Evolutionary conservation across 805 yeast species (phyloP), one percentile per base, ranked within the genome.

Genomic region (Myxozyma sirexii): DNA sequence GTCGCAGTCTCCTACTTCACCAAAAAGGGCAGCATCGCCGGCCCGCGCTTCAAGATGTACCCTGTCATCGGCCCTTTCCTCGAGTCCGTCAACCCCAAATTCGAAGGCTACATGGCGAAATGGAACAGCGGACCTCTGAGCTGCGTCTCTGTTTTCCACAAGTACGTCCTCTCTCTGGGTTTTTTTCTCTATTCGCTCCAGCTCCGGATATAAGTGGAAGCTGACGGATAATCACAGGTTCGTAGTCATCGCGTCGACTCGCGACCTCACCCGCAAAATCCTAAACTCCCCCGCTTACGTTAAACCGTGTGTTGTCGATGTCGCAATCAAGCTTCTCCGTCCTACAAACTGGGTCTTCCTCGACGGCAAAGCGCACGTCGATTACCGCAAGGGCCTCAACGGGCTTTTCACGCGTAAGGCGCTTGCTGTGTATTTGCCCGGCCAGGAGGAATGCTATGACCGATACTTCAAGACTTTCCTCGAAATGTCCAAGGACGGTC

Each of bases 291-390:
- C 97, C 41, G 81, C 84, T 49, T 94, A 81, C 71, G 97, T 91
- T 63, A 91, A 91, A 75, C 99, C 99, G 4, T 94, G 99, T 78
- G 97, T 94, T 62, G 99, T 94, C 65, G 99, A 94, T 73, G 98
- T 91, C 56, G 99, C 99, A 21, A 81, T 86, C 64, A 94, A 94
- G 76, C 90, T 94, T 67, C 79, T 94, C 70, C 85, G 98, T 76
- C 97, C 98, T 48, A 81, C 93, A 47, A 94, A 93, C 79, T 94
- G 99, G 99, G 99, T 94, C 38, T 94, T 94, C 74, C 77, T 91
- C 70, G 99, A 94, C 71, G 99, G 99, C 68, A 91, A 91, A 77
- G 96, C 86, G 35, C 99, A 94, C 70, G 84, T 85, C 59, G 99
- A 94, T 75, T 94, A 93, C 77, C 86, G 99, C 76, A 85, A 85